Conservation (phyloP, 768 basidiomycete species). For the Hebeloma cylindrosporum region DNA sequence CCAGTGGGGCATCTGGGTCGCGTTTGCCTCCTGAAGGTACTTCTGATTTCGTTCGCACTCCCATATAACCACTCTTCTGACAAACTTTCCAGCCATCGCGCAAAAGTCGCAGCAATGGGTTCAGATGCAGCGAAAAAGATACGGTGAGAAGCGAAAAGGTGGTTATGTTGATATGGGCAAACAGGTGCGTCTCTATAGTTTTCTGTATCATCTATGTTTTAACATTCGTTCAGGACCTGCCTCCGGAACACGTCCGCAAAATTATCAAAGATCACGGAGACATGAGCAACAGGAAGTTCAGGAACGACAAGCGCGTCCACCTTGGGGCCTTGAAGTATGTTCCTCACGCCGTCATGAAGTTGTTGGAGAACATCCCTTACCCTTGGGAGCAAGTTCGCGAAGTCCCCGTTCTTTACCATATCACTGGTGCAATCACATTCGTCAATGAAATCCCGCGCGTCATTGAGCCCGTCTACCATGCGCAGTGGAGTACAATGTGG, state of each 20-base stretch:
- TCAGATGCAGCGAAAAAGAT: conserved; percentile 89
- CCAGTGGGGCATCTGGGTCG: conserved; percentile 39
- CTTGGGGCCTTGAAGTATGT: conserved; percentile 98
- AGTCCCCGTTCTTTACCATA: conserved; percentile 97
- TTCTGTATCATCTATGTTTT: conserved; percentile 19
- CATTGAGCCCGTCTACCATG: conserved; percentile 97
- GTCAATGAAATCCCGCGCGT: conserved; percentile 98
- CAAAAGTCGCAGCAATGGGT: conserved; percentile 97
- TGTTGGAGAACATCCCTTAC: conserved; percentile 96
- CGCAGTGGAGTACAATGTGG: conserved; percentile 99
- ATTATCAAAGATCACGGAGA: conserved; percentile 99
- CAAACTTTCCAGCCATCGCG: conserved; percentile 54
- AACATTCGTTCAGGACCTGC: conserved; percentile 66
- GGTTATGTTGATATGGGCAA: conserved; percentile 93
- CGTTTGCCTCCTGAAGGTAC: conserved; percentile 52
- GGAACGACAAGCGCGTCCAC: conserved; percentile 99
- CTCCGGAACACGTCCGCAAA: conserved; percentile 97
- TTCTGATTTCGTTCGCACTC: conserved; percentile 16
- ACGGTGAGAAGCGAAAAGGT: conserved; percentile 87
- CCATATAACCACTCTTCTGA: conserved; percentile 15
- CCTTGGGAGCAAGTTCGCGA: conserved; percentile 99
- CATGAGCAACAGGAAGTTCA: conserved; percentile 99
- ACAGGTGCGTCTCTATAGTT: conserved; percentile 54
- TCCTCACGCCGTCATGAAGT: conserved; percentile 98
- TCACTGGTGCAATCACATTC: conserved; percentile 99